These are phyloP conservation scores for Aspergillus calidoustus DNA, from an alignment of 2,329 filamentous ascomycete species.

Conservation along the genomic window DNA sequence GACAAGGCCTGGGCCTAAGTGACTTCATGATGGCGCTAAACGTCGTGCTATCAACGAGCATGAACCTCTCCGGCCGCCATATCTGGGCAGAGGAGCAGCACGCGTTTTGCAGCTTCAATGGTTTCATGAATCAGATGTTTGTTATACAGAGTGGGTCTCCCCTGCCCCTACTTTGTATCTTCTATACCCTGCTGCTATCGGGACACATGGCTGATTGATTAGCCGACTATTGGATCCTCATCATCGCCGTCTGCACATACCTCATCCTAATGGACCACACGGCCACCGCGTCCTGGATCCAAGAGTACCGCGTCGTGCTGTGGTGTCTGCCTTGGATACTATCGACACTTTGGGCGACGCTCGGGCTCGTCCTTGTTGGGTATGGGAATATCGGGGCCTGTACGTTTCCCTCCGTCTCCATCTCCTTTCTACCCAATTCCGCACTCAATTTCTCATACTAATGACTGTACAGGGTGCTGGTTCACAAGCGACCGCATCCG, in stretches of 20 bases:
- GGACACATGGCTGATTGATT: not conserved
- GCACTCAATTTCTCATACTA: not conserved
- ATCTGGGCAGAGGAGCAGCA: slow-evolving; percentile 1
- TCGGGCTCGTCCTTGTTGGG: slow-evolving; percentile 11
- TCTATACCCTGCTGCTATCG: not conserved
- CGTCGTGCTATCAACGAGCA: slow-evolving; percentile 4
- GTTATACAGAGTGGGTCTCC: slow-evolving; percentile 8
- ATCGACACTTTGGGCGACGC: slow-evolving; percentile 8
- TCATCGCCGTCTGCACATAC: slow-evolving; percentile 13
- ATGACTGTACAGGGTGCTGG: slow-evolving; percentile 10
- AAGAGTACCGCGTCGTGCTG: slow-evolving; percentile 5
- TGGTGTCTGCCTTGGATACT: slow-evolving; percentile 13
- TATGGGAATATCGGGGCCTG: slow-evolving; percentile 14
- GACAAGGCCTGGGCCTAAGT: slow-evolving; percentile 9
- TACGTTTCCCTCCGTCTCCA: not conserved
- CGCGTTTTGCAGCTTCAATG: slow-evolving; percentile 11
- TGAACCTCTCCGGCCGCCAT: slow-evolving; percentile 8
- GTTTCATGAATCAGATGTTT: slow-evolving; percentile 13
- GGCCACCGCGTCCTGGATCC: slow-evolving; percentile 7
- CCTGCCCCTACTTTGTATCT: not conserved
- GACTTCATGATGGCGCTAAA: slow-evolving; percentile 13
- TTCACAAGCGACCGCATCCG: slow-evolving; percentile 15
- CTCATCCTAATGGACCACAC: slow-evolving; percentile 16
- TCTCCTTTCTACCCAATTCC: not conserved
- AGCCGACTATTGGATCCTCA: slow-evolving; percentile 17